Evolutionary conservation across 306 rosid species (phyloP).

Genomic region (Crataegus laevigata): DNA sequence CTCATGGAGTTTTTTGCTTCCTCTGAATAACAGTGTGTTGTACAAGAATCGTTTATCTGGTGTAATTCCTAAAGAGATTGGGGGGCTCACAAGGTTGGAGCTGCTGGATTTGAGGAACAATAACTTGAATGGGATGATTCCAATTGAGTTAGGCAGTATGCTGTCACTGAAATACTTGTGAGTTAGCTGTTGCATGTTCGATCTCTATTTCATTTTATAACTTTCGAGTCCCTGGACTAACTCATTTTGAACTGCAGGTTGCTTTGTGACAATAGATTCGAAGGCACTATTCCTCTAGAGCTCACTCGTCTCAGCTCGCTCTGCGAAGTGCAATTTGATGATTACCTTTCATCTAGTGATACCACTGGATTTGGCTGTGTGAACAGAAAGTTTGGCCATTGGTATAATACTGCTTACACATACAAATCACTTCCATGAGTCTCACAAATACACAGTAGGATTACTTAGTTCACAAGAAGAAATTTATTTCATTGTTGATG

Average conservation of each 20-base stretch:
- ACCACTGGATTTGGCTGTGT: conserved; percentile 30
- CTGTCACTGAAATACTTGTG: conserved; percentile 58
- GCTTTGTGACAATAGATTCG: conserved; percentile 54
- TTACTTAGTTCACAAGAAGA: background rate
- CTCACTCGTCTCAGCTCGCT: conserved; percentile 33
- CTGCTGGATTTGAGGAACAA: conserved; percentile 81
- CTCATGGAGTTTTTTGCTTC: conserved; percentile 5
- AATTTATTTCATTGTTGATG: background rate
- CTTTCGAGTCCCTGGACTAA: conserved; percentile 14
- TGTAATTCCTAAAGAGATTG: conserved; percentile 70
- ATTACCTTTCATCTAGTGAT: conserved; percentile 28
- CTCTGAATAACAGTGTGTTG: conserved; percentile 45
- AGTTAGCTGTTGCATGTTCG: conserved; percentile 29
- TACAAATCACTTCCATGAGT: background rate
- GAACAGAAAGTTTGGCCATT: conserved; percentile 62
- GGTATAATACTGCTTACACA: conserved; percentile 30
- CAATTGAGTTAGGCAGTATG: conserved; percentile 50
- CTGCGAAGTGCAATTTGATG: conserved; percentile 35
- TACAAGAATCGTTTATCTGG: conserved; percentile 66
- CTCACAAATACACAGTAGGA: background rate
- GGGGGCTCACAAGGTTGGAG: conserved; percentile 50
- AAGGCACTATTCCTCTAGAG: conserved; percentile 41
- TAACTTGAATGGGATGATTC: conserved; percentile 56
- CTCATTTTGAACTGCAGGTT: conserved; percentile 36
- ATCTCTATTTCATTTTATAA: background rate